Base-by-base conservation (phyloP, 2,329 filamentous ascomycete species). In the Fonsecaea pugnacius region DNA sequence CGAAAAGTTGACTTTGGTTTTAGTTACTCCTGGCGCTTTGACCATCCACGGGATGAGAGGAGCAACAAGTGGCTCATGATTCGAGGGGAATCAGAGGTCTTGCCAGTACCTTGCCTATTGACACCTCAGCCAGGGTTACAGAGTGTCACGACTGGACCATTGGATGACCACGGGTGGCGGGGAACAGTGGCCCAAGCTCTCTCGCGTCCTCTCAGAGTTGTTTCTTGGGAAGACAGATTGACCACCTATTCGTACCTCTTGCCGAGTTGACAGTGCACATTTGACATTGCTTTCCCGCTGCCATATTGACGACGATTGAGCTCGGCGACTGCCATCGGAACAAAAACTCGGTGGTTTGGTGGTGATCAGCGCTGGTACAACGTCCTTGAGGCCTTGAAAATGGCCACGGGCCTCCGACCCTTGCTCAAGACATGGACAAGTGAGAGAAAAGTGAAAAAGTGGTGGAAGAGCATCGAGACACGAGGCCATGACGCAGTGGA, bases 361-460 rank as follows among this genome's bases (percentile, higher is more conserved):
- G 36, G 12, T 16, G 36, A 38, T 16, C 36, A 16, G 36, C 36
- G 12, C 14, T 16, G 14, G 36, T 16, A 38, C 36, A 38, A 38
- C 36, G 36, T 16, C n/a, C 16, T 18, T 18, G 38, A 43, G 16
- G 38, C 16, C 18, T 43, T 43, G n/a, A n/a, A 2, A 43, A 18
- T 43, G 38, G 38, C 38, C 38, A 43, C 38, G 38, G 38, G 18
- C 38, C 38, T 43, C 38, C 38, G 38, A 43, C 38, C n/a, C 38
- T 18, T 43, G 38, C 38, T 43, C 12, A 38, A 38, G 36, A 14
- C 36, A 16, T 16, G 12, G 14, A 3, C 16, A 38, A 24, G 4
- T 24, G 18, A 14, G 43, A 27, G 43, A 48, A 21, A 24, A 24
- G 43, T 18, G 16, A 43, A 18, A 43, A 43, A 7, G 14, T 2